Conservation (phyloP, 306 rosid species). For the Cucurbita moschata region DNA sequence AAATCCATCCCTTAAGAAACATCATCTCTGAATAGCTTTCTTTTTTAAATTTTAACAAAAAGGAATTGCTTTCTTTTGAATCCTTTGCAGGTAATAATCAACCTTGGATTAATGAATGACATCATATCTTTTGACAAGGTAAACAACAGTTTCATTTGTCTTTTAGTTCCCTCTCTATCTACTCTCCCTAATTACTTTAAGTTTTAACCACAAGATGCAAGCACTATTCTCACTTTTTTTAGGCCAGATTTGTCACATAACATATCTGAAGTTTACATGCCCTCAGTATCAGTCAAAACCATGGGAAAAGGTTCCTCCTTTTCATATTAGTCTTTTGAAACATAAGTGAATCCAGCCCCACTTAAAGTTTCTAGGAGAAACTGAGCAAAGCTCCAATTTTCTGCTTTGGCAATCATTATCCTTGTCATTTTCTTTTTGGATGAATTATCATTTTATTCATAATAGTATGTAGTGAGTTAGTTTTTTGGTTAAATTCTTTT, state of each 20-base stretch:
- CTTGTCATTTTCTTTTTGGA: not conserved
- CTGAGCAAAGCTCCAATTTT: constrained; percentile 1
- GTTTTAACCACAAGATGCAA: not conserved
- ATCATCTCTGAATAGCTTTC: not conserved
- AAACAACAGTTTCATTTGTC: constrained; percentile 11
- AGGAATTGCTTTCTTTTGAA: constrained; percentile 7
- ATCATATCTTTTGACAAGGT: constrained; percentile 81
- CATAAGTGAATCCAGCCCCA: not conserved
- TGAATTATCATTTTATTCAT: not conserved
- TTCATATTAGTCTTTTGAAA: not conserved
- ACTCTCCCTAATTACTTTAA: not conserved
- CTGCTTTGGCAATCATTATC: not conserved
- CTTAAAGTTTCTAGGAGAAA: not conserved
- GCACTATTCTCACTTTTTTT: not conserved
- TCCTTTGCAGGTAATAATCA: constrained; percentile 73
- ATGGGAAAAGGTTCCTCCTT: not conserved
- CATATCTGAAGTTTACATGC: not conserved
- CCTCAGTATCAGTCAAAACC: not conserved
- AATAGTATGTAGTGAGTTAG: too few relatives aligned
- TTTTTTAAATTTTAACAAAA: not conserved
- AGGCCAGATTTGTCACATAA: not conserved
- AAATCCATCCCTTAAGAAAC: not conserved
- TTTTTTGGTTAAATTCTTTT: too few relatives aligned
- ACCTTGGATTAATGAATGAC: constrained; percentile 59
- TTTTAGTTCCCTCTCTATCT: not conserved